phyloP scores from a whole-genome alignment of 139 green algal species.

The Prasinococcaceae sp. region DNA sequence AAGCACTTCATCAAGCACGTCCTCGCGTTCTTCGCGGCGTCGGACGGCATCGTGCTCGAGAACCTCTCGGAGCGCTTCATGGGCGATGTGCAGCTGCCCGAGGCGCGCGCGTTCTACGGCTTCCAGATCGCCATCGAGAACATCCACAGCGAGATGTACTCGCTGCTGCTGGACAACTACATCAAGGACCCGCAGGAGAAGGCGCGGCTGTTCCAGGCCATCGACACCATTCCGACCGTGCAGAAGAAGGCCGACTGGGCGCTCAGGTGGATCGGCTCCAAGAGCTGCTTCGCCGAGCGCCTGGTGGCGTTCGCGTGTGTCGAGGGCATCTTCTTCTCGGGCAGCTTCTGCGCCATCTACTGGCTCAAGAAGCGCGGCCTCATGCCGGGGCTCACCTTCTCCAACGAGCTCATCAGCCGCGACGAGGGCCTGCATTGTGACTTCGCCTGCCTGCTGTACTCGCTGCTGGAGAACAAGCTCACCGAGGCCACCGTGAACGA shows the following conservation, averaged over 20 bases:
- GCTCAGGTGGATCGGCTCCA: conserved; percentile 79
- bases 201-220: conserved; percentile 77
- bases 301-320: conserved; percentile 89
- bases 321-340: conserved; percentile 98
- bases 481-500: conserved; percentile 33
- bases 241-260: conserved; percentile 95
- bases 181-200: conserved; percentile 69
- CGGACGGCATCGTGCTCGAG: conserved; percentile 94
- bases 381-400: conserved; percentile 96
- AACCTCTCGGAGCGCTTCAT: conserved; percentile 91
- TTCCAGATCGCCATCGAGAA: conserved; percentile 99
- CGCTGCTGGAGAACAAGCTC: conserved; percentile 66
- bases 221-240: conserved; percentile 78
- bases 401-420: conserved; percentile 93
- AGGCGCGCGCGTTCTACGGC: conserved; percentile 94
- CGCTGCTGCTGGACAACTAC: conserved; percentile 90
- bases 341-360: conserved; percentile 95
- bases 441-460: conserved; percentile 94
- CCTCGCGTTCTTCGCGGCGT: conserved; percentile 94
- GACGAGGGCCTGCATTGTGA: conserved; percentile 97
- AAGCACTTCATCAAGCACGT: conserved; percentile 90
- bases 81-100: conserved; percentile 81
- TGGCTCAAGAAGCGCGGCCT: conserved; percentile 98
- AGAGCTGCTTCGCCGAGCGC: conserved; percentile 64
- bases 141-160: conserved; percentile 99